These are phyloP conservation scores for Medicago ruthenica DNA, from an alignment of 306 rosid species.

Conservation along the genomic window DNA sequence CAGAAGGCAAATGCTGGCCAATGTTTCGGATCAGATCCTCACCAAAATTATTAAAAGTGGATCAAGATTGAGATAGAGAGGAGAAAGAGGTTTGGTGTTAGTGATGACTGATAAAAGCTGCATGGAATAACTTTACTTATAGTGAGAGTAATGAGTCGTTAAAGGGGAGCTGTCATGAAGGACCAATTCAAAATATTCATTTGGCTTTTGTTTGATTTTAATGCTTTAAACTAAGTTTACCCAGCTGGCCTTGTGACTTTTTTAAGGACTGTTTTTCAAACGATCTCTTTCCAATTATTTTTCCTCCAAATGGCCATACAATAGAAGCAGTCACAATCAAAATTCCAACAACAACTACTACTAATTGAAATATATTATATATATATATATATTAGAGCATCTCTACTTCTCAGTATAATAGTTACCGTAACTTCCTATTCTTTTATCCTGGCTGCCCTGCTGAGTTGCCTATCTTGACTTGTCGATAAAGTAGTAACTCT, in stretches of 20 bases:
- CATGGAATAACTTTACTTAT: conserved; percentile 55
- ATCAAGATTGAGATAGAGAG: neutral
- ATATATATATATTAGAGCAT: no score
- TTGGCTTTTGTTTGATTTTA: conserved; percentile 21
- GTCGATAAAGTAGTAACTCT: conserved; percentile 41
- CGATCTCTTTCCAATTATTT: conserved; percentile 27
- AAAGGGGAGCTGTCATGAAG: conserved; percentile 68
- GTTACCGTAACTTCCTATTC: conserved; percentile 16
- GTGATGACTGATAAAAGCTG: conserved; percentile 47
- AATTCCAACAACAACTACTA: conserved; percentile 54
- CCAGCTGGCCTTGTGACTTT: conserved; percentile 61
- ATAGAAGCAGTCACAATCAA: conserved; percentile 35
- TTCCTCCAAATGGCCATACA: conserved; percentile 42
- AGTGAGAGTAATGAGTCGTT: conserved; percentile 58
- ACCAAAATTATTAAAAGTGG: conserved; percentile 27
- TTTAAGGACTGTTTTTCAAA: neutral
- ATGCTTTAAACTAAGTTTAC: conserved; percentile 40
- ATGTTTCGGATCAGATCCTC: conserved; percentile 45
- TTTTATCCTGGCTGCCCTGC: conserved; percentile 26
- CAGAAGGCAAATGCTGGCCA: conserved; percentile 40
- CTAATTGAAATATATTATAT: conserved; percentile 20
- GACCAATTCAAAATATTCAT: conserved; percentile 54
- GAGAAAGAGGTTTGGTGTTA: conserved; percentile 9
- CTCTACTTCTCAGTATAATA: conserved; percentile 21
- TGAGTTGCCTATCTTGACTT: conserved; percentile 53